phyloP scores from a whole-genome alignment of 139 green algal genomes.

The Tetratostichococcus sp. region DNA sequence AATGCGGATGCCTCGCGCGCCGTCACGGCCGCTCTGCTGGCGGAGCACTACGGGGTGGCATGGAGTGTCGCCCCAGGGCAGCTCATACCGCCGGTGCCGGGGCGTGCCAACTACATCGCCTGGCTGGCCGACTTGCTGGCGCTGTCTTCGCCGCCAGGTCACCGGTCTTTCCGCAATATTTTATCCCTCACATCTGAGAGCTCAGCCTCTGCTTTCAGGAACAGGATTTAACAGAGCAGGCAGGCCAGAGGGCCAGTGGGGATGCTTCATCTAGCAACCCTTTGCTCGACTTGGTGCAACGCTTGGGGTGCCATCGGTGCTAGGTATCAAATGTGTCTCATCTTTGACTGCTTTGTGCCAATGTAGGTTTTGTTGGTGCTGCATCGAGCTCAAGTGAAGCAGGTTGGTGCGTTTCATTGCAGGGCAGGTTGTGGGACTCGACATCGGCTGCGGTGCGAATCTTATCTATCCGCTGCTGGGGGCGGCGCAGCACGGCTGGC shows the following conservation, averaged over 20 bases:
- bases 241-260: too few species aligned
- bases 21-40: constrained; percentile 71
- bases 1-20: constrained; percentile 65
- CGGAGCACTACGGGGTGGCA: constrained; percentile 56
- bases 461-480: constrained; percentile 93
- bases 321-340: too few species aligned
- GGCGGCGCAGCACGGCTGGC: constrained; percentile 74
- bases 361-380: too few species aligned
- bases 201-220: too few species aligned
- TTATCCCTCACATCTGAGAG: too few species aligned
- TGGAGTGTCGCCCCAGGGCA: constrained; percentile 77
- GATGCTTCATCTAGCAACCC: too few species aligned
- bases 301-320: too few species aligned
- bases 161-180: too few species aligned
- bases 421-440: constrained; percentile 51
- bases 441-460: constrained; percentile 91
- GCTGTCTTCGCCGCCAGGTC: constrained; percentile 48
- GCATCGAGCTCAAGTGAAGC: not conserved
- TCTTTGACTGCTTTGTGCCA: too few species aligned
- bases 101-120: constrained; percentile 87
- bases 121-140: constrained; percentile 87
- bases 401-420: not conserved
- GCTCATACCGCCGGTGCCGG: constrained; percentile 79
- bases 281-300: too few species aligned
- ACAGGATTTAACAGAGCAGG: too few species aligned